Evolutionary conservation across 2,329 filamentous ascomycete genomes (phyloP), one percentile per base, ranked within the genome.

Genomic region (Torrubiella hemipterigena): DNA sequence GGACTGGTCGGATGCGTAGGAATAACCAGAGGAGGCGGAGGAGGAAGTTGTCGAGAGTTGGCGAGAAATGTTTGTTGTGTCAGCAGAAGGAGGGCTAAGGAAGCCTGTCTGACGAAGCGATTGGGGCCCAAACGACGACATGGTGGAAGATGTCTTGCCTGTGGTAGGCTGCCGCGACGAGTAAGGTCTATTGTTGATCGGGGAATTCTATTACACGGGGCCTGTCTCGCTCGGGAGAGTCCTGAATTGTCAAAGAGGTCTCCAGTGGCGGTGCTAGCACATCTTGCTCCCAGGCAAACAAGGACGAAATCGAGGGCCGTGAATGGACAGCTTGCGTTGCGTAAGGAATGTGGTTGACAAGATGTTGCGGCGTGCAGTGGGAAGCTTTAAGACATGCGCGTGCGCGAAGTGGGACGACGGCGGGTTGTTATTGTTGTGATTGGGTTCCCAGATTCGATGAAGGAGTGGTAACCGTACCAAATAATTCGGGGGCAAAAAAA

Each of bases 31-130:
- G 4, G 80, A 85, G 32, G 69, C 71, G n/a, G 73, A 74, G 6
- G 80, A 82, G 8, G 77, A 79, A 21, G 74, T 73, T 36, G 71
- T 83, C 5, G 81, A 85, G 19, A 73, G 66, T 45, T 82, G 76
- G 42, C 80, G 67, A 39, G 60, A 62, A 42, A 75, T 44, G 34
- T 48, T 46, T 52, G 52, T 46, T 39, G 50, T 49, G 42, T 57
- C 54, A 43, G 63, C 52, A 35, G 35, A 28, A 19, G 41, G 31
- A 46, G 58, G 50, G 48, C 73, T 67, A 45, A 58, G 48, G 33
- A 63, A 67, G 38, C 65, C 64, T 41, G 67, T 63, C 51, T 75
- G 70, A 42, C 69, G 65, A 36, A 77, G 63, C 33, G 69, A 65
- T 49, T 72, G 69, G 41, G 63, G 60, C 36, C 67, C 66, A 58